Evolutionary conservation across 1,139 yeast genomes (phyloP).

Genomic region (Debaryomyces coudertii): DNA sequence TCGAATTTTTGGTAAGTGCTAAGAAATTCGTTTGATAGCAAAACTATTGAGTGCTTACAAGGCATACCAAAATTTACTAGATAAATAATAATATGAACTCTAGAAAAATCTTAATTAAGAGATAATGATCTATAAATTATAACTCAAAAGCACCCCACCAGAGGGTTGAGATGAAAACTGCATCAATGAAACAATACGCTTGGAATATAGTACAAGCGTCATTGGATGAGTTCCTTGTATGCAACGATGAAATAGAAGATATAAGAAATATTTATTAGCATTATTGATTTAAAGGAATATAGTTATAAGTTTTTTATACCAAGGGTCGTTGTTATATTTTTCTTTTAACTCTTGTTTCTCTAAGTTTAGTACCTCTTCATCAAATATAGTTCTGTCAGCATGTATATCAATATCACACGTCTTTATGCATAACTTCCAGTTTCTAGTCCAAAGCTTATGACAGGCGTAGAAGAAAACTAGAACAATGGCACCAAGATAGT

Average conservation of each 20-base stretch:
- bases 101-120: no score
- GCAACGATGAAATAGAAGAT: background rate
- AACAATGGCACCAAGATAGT: conserved; percentile 40
- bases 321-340: conserved; percentile 25
- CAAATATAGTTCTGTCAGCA: conserved; percentile 38
- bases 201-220: background rate
- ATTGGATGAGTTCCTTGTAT: background rate
- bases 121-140: no score
- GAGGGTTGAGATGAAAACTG: background rate
- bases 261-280: background rate
- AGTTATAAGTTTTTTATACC: background rate
- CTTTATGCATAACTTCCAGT: conserved; percentile 35
- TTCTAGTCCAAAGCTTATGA: conserved; percentile 36
- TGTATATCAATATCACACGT: conserved; percentile 39
- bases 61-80: no score
- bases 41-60: no score
- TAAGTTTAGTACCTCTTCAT: conserved; percentile 39
- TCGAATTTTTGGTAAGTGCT: no score
- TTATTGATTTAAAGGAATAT: background rate
- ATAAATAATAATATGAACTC: no score
- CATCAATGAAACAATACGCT: background rate
- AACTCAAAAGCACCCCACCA: background rate
- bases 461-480: conserved; percentile 36
- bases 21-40: no score
- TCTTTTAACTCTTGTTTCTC: conserved; percentile 39